Conservation (phyloP, 345 rosid genomes). For the Arabidopsis arenosa region DNA sequence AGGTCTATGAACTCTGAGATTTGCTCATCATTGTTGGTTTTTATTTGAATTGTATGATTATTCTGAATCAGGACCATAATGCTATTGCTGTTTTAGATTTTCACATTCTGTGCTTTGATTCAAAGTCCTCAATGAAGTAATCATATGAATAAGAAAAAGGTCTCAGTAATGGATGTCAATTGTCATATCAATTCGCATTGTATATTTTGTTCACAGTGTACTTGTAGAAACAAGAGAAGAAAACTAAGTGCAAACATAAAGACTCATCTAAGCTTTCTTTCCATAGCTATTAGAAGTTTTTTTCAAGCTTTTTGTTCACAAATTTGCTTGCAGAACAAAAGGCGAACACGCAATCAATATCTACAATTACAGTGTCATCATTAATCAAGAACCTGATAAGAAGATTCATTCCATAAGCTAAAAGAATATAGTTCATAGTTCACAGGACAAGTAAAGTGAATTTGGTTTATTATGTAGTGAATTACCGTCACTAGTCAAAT, state of each 20-base stretch:
- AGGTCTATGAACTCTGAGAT: conserved; percentile 55
- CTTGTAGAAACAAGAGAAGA: background rate
- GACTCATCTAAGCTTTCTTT: background rate
- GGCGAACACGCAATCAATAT: background rate
- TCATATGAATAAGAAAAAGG: conserved; percentile 10
- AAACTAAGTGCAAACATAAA: background rate
- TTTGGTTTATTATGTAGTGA: no score
- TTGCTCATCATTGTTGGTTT: conserved; percentile 25
- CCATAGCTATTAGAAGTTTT: background rate
- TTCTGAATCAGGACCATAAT: conserved; percentile 19
- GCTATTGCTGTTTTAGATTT: conserved; percentile 15
- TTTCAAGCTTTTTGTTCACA: background rate
- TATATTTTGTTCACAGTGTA: conserved; percentile 55
- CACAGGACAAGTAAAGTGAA: background rate
- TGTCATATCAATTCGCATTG: conserved; percentile 48
- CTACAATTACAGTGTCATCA: background rate
- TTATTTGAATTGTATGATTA: conserved; percentile 7
- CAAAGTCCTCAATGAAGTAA: conserved; percentile 3
- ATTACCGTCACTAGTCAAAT: no score
- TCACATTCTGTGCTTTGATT: background rate
- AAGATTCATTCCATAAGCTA: background rate
- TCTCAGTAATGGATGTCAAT: no score
- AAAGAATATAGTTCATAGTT: background rate
- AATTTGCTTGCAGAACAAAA: background rate
- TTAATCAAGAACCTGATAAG: conserved; percentile 2